Evolutionary conservation across 208 protist species (phyloP), one percentile per base, ranked within the genome.

Genomic region (Crithidia sp.): DNA sequence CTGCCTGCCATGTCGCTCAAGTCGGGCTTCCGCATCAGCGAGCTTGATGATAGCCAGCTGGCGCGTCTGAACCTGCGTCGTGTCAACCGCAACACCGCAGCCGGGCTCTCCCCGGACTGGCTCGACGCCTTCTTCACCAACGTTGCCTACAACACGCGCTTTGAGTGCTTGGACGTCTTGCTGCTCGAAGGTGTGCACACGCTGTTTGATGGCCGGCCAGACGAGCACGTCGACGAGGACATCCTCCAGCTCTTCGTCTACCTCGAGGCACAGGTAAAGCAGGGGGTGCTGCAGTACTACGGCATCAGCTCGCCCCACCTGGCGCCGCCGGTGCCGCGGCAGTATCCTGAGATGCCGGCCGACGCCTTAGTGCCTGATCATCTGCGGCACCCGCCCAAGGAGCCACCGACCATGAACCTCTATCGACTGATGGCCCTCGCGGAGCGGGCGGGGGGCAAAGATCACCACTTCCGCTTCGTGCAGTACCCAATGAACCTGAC

Each of bases 401-500:
- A 69, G 43, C 83, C 84, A 49, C 52, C 67, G 2, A 88, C 85
- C 13, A 80, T 96, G 13, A 96, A 93, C 64, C 70, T 96, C 10
- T 93, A 93, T 62, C 84, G 83, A 37, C 72, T 96, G 9, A 71
- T 94, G 77, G 78, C 74, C 19, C 59, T 96, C 12, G 92, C 92
- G 17, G 71, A 87, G 75, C 81, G 83, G 13, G 89, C 84, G 2
- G 78, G 77, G n/a, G 90, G 87, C 43, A 86, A 76, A 6, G 60
- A 75, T 14, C 92, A 96, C 58, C 89, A 93, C 73, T 84, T 96
- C 54, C 87, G 92, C 44, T 96, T 96, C 63, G 83, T 96, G 41
- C 83, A 94, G 78, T 96, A 96, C 69, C 92, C 92, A 13, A 88
- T 96, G 58, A 96, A 96, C 74, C 66, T 96, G 5, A 96, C 92